A percentile compares a stretch with the other conserved stretches of the same genome.
Conservation (phyloP, 768 basidiomycete species). For the Tylopilus plumbeoviolaceoides region DNA sequence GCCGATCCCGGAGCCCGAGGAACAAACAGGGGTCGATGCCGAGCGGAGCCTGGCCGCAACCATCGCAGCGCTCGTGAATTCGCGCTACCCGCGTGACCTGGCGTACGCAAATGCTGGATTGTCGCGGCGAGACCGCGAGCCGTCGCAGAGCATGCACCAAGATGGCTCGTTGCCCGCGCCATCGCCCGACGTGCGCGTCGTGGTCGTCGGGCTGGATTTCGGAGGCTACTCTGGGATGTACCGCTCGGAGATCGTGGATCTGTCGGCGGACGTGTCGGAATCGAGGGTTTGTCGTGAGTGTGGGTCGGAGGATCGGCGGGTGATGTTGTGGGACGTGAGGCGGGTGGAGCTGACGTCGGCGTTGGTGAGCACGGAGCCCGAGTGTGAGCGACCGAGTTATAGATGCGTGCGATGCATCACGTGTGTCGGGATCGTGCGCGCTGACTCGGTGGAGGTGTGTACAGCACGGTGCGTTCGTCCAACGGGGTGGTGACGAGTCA, state of each 20-base stretch:
- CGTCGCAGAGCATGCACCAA: slow-evolving; percentile 33
- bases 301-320: slow-evolving; percentile 85
- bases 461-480: slow-evolving; percentile 31
- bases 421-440: background rate
- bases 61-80: slow-evolving; percentile 76
- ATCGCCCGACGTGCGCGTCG: slow-evolving; percentile 62
- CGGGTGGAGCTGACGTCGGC: slow-evolving; percentile 69
- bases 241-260: slow-evolving; percentile 47
- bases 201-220: slow-evolving; percentile 74
- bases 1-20: slow-evolving; percentile 50
- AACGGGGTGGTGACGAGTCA: slow-evolving; percentile 47
- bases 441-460: slow-evolving; percentile 1
- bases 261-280: slow-evolving; percentile 41
- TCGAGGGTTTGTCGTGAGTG: slow-evolving; percentile 77
- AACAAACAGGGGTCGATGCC: slow-evolving; percentile 49
- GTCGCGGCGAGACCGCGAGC: slow-evolving; percentile 25
- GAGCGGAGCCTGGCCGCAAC: slow-evolving; percentile 66
- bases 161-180: slow-evolving; percentile 41
- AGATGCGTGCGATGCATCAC: slow-evolving; percentile 44
- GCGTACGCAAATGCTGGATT: slow-evolving; percentile 20
- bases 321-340: slow-evolving; percentile 85
- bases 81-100: slow-evolving; percentile 44
- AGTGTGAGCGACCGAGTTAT: slow-evolving; percentile 72
- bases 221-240: slow-evolving; percentile 60
- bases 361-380: slow-evolving; percentile 73